phyloP scores from a whole-genome alignment of 2,329 filamentous ascomycete genomes.

The Pseudonectria buxi region DNA sequence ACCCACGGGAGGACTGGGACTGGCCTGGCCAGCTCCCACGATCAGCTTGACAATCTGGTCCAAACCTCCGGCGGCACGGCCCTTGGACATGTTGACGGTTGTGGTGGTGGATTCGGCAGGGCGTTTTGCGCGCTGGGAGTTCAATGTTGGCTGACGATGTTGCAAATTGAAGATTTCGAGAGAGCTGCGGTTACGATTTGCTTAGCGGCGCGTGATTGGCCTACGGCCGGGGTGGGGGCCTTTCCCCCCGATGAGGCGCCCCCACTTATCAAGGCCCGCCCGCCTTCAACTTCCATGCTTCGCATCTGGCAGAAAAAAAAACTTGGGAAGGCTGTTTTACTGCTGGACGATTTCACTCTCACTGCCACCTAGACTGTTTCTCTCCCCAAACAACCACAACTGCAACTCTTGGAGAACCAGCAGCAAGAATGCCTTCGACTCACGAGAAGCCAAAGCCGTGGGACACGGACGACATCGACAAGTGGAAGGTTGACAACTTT shows the following conservation, averaged over 20 bases:
- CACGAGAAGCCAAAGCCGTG: slow-evolving; percentile 87
- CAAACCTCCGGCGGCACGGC: slow-evolving; percentile 32
- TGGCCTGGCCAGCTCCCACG: slow-evolving; percentile 91
- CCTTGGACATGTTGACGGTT: slow-evolving; percentile 45
- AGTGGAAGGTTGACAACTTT: slow-evolving; percentile 90
- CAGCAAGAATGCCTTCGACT: slow-evolving; percentile 67
- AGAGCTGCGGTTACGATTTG: not conserved
- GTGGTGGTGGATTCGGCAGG: slow-evolving; percentile 7
- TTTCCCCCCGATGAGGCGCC: slow-evolving; percentile 11
- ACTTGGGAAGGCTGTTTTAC: slow-evolving; percentile 10
- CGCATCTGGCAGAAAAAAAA: slow-evolving; percentile 18
- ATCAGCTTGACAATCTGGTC: slow-evolving; percentile 94
- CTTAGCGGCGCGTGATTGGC: slow-evolving; percentile 17
- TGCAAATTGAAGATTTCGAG: slow-evolving; percentile 22
- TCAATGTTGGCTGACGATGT: slow-evolving; percentile 7
- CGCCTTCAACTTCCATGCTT: slow-evolving; percentile 3
- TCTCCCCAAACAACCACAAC: not conserved
- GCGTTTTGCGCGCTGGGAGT: slow-evolving; percentile 6
- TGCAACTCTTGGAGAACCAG: not conserved
- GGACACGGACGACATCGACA: slow-evolving; percentile 96
- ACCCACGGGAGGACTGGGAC: slow-evolving; percentile 90
- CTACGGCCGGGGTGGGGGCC: slow-evolving; percentile 2
- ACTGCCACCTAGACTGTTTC: slow-evolving; percentile 1
- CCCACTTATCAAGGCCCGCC: slow-evolving; percentile 10
- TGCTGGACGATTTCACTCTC: slow-evolving; percentile 4